phyloP scores from a whole-genome alignment of 805 yeast genomes.

The Wickerhamomyces xylosicus region DNA sequence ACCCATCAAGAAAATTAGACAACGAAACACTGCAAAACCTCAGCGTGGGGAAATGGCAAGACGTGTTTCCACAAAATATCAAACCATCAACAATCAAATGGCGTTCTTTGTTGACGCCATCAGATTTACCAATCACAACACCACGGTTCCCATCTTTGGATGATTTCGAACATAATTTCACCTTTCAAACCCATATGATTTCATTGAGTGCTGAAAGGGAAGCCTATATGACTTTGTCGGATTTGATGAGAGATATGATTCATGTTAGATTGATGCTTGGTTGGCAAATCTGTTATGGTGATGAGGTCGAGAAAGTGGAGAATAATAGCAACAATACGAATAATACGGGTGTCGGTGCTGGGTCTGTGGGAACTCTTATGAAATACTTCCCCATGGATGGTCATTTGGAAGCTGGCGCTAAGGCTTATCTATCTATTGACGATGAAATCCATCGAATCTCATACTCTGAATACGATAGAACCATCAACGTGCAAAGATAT shows the following conservation, averaged over 20 bases:
- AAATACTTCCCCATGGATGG: constrained; percentile 40
- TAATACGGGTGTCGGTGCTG: too few species aligned
- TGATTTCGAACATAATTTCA: constrained; percentile 63
- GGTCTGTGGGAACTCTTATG: too few species aligned
- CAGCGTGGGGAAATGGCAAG: constrained; percentile 82
- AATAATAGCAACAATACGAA: constrained; percentile 41
- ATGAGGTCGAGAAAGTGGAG: constrained; percentile 57
- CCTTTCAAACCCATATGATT: constrained; percentile 77
- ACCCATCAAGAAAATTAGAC: constrained; percentile 65
- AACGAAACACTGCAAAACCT: constrained; percentile 43
- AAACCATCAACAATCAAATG: constrained; percentile 70
- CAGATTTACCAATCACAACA: constrained; percentile 78
- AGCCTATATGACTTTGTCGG: constrained; percentile 39
- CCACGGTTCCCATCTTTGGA: constrained; percentile 62
- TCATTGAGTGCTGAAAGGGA: constrained; percentile 51
- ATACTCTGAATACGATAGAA: constrained; percentile 58
- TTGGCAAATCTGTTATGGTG: constrained; percentile 81
- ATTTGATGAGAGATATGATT: constrained; percentile 78
- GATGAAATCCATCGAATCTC: constrained; percentile 81
- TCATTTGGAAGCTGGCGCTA: constrained; percentile 37
- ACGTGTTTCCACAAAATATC: constrained; percentile 71
- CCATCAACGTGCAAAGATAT: constrained; percentile 73
- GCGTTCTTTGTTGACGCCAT: constrained; percentile 90
- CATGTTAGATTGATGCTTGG: constrained; percentile 76
- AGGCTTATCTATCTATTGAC: constrained; percentile 67